Base-by-base conservation (phyloP, 345 rosid species). In the Turritis glabra region DNA sequence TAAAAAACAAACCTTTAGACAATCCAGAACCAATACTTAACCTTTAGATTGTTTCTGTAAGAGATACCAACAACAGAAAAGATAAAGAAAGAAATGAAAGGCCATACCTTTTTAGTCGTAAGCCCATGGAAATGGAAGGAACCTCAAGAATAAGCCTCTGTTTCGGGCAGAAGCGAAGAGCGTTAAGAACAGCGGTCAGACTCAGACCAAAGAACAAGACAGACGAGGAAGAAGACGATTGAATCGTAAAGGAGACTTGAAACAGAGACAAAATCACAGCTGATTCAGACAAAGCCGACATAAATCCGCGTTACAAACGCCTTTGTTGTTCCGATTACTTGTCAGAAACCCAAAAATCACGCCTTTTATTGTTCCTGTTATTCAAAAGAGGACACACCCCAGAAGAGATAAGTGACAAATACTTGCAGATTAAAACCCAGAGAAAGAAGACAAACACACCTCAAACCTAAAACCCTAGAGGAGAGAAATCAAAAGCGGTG, bases 51-150 rank as follows among this genome's bases (percentile, higher is more conserved):
- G 22, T 61, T 51, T 10, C 30, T 19, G 67, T 38, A 21, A 11
- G 14, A 64, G 43, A 71, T 56, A 44, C 50, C 35, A 2, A 61
- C 64, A 71, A 71, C 21, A 44, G 6, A 55, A n/a, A n/a, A 29
- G 54, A 37, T 4, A 18, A 21, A 22, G 52, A 15, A 27, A 32
- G 13, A 18, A 21, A 8, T 29, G 18, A 64, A 29, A 63, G n/a
- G 37, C 22, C 59, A 56, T 58, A 88, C 99, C 92, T 87, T 79
- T 75, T 87, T 17, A 89, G 80, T 38, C 86, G 83, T 89, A 92
- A 90, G 85, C 88, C 92, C 98, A 95, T 95, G 91, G 98, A 95
- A 87, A 81, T 73, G 62, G 84, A 61, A 18, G 81, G 77, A 25
- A 65, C 79, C 74, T 77, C 82, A 64, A 84, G 90, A 66, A 70